Conservation (phyloP, 176 grass and related monocot species). For the Carex cristatella region DNA sequence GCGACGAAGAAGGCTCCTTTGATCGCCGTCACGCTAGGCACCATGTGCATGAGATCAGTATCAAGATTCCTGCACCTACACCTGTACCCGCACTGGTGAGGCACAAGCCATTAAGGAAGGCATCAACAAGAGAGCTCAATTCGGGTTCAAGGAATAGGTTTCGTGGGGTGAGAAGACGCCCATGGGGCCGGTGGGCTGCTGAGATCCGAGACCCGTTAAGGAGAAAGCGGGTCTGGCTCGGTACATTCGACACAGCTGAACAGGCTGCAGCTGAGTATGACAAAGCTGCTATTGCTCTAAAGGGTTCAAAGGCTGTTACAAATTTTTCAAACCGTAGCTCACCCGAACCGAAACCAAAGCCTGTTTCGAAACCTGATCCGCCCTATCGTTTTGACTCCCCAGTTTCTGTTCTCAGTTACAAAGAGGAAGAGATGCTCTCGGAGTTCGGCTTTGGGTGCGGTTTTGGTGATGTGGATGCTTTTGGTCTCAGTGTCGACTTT, state of each 20-base stretch:
- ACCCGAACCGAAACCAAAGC: not conserved
- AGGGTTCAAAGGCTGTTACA: constrained; percentile 63
- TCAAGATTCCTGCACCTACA: not conserved
- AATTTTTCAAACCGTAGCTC: constrained; percentile 44
- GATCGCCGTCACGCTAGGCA: not conserved
- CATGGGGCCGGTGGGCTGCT: constrained; percentile 84
- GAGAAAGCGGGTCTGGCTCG: constrained; percentile 76
- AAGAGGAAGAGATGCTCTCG: not conserved
- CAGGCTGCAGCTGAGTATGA: constrained; percentile 76
- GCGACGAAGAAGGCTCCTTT: not conserved
- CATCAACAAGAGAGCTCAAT: constrained; percentile 7
- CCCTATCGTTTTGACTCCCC: not conserved
- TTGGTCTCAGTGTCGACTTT: constrained; percentile 11
- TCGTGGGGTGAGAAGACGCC: constrained; percentile 63
- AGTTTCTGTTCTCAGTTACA: not conserved
- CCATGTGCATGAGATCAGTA: constrained; percentile 1
- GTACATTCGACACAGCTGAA: constrained; percentile 70
- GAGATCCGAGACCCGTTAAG: constrained; percentile 88
- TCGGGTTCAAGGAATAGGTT: constrained; percentile 52
- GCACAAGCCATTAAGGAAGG: not conserved
- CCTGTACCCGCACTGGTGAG: not conserved
- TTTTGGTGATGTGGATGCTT: constrained; percentile 15
- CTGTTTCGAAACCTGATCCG: not conserved
- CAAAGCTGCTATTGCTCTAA: constrained; percentile 54
- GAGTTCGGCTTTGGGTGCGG: constrained; percentile 25